Conservation (phyloP, 495 filamentous ascomycete genomes). For the Neurospora tetrasperma region DNA sequence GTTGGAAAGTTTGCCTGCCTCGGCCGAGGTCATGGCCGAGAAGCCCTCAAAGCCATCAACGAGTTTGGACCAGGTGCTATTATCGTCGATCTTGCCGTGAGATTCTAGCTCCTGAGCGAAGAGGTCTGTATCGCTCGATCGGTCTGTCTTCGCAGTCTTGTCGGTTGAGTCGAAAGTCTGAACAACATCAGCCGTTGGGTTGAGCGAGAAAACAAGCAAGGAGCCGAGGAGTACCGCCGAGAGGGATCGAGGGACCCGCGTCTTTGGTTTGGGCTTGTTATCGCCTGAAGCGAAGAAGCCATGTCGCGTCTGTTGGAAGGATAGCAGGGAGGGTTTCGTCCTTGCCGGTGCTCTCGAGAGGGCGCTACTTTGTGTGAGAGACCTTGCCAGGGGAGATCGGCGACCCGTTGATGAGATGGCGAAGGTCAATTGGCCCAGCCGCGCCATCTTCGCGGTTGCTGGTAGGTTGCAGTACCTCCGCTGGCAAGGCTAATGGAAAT, state of each 20-base stretch:
- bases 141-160: background rate
- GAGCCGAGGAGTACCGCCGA: constrained; percentile 24
- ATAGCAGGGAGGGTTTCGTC: background rate
- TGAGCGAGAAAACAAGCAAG: constrained; percentile 33
- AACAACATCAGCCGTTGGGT: constrained; percentile 29
- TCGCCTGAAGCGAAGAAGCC: constrained; percentile 7
- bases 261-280: constrained; percentile 5
- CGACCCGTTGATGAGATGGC: background rate
- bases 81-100: constrained; percentile 2
- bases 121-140: background rate
- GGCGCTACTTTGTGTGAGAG: background rate
- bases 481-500: background rate
- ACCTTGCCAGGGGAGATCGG: background rate
- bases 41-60: constrained; percentile 49
- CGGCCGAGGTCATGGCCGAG: constrained; percentile 37
- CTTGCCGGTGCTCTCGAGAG: background rate
- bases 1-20: constrained; percentile 53
- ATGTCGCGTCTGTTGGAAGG: constrained; percentile 4
- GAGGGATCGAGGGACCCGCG: constrained; percentile 6
- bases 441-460: background rate
- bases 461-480: background rate
- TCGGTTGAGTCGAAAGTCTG: constrained; percentile 16
- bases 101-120: constrained; percentile 5
- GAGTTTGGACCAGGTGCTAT: constrained; percentile 51
- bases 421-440: background rate